Conservation (phyloP, 441 rosid genomes). For the Aleurites moluccanus region DNA sequence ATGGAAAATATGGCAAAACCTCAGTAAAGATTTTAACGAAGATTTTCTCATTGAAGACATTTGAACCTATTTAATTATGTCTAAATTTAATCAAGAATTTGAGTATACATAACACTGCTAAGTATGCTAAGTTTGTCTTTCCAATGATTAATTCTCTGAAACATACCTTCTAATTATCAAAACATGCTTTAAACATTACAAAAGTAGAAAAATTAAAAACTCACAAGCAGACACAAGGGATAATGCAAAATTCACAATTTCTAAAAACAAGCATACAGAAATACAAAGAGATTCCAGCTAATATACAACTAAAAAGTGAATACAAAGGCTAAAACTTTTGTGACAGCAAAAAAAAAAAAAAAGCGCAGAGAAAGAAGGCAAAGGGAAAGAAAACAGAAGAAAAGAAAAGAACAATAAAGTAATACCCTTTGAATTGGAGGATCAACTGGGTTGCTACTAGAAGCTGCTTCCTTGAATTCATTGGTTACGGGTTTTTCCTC, state of each 20-base stretch:
- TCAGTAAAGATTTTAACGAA: not conserved
- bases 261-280: not conserved
- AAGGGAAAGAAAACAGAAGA: not conserved
- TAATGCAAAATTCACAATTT: not conserved
- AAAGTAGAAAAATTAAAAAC: not conserved
- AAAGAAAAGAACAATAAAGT: not conserved
- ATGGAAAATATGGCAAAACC: not conserved
- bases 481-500: conserved; percentile 27
- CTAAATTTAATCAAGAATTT: not conserved
- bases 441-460: conserved; percentile 23
- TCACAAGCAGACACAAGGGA: not conserved
- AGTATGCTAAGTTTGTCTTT: not conserved
- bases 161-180: not conserved
- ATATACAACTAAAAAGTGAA: not conserved
- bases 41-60: not conserved
- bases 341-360: not conserved
- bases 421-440: conserved; percentile 36
- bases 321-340: not conserved
- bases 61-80: not conserved
- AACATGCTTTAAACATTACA: not conserved
- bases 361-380: not conserved
- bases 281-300: not conserved
- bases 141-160: not conserved
- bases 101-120: not conserved
- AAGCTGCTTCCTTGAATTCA: conserved; percentile 24